Conservation (phyloP, 805 yeast genomes). For the Citeromyces nyonsensis region DNA sequence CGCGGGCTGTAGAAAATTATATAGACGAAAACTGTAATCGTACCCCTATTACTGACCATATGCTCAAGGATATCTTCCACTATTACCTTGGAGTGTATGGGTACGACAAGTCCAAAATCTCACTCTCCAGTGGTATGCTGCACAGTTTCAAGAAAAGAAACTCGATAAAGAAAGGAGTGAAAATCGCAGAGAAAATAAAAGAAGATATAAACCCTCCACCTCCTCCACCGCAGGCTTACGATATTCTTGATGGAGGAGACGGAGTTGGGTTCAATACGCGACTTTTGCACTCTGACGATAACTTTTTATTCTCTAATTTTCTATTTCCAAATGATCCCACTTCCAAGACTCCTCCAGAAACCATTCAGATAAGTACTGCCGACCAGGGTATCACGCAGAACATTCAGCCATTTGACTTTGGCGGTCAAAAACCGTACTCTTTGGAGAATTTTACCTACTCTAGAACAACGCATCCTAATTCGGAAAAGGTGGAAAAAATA, state of each 20-base stretch:
- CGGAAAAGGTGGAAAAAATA: conserved; percentile 29
- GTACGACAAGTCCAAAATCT: conserved; percentile 8
- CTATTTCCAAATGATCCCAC: background rate
- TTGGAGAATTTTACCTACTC: conserved; percentile 19
- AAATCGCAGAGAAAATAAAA: background rate
- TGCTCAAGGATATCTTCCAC: conserved; percentile 3
- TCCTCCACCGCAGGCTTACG: too few species aligned
- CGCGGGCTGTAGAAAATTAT: conserved; percentile 13
- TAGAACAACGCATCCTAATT: conserved; percentile 27
- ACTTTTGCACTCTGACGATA: conserved; percentile 19
- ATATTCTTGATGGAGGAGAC: background rate
- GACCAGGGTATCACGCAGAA: background rate
- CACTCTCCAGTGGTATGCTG: conserved; percentile 17
- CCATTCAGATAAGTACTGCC: background rate
- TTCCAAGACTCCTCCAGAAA: background rate
- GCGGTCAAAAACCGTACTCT: conserved; percentile 6
- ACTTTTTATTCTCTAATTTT: conserved; percentile 3
- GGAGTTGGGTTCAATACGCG: conserved; percentile 18
- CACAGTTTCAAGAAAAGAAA: conserved; percentile 16
- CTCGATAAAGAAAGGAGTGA: conserved; percentile 4
- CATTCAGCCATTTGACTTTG: background rate
- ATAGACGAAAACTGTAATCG: conserved; percentile 3
- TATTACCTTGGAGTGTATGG: conserved; percentile 8
- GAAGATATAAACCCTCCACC: too few species aligned
- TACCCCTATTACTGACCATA: too few species aligned